Conservation (phyloP, 1,139 yeast genomes). For the Scheffersomyces lignicola region DNA sequence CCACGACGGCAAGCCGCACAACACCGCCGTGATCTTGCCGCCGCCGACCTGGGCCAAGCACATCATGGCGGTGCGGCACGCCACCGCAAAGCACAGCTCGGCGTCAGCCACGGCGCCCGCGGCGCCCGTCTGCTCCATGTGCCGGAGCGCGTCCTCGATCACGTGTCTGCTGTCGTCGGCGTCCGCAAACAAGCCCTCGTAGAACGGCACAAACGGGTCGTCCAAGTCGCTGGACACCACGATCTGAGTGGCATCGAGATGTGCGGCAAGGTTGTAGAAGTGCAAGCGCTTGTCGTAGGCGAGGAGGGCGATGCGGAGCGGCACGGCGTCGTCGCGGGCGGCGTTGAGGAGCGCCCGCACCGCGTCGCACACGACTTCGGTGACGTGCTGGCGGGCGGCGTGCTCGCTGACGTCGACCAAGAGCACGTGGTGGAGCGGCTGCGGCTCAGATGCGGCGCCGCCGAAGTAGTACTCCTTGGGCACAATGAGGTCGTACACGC, state of each 20-base stretch:
- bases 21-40: slow-evolving; percentile 74
- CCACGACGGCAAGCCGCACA: slow-evolving; percentile 73
- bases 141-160: slow-evolving; percentile 67
- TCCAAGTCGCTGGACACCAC: slow-evolving; percentile 70
- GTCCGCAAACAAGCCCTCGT: slow-evolving; percentile 77
- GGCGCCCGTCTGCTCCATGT: slow-evolving; percentile 50
- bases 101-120: slow-evolving; percentile 48
- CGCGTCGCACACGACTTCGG: slow-evolving; percentile 71
- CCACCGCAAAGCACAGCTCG: slow-evolving; percentile 81
- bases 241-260: slow-evolving; percentile 60
- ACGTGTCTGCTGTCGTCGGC: slow-evolving; percentile 63
- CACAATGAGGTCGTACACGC: slow-evolving; percentile 84
- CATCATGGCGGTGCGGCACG: slow-evolving; percentile 65
- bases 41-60: slow-evolving; percentile 70
- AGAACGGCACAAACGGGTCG: slow-evolving; percentile 81
- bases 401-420: slow-evolving; percentile 73
- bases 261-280: slow-evolving; percentile 67
- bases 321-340: slow-evolving; percentile 19
- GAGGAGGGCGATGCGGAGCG: slow-evolving; percentile 61
- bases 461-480: slow-evolving; percentile 68
- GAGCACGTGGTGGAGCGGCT: slow-evolving; percentile 69
- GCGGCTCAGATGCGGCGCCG: slow-evolving; percentile 25
- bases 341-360: slow-evolving; percentile 57
- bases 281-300: slow-evolving; percentile 76
- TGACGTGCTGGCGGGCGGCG: slow-evolving; percentile 62